These are phyloP conservation scores for Hirschioporus abietinus DNA, from an alignment of 768 basidiomycete species.

Conservation along the genomic window DNA sequence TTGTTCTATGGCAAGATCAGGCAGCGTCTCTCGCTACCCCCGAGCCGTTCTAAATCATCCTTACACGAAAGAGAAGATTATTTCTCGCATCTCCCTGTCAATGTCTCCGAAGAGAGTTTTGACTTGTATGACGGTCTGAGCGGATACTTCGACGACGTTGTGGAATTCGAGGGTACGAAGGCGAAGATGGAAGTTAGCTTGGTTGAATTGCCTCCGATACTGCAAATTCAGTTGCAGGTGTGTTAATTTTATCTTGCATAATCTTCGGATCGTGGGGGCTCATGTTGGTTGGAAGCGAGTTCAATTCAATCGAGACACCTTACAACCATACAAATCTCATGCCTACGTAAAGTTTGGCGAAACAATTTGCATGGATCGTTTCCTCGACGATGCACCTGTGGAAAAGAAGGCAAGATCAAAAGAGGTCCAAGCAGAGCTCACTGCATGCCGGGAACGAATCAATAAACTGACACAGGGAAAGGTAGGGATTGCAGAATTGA, in stretches of 20 bases:
- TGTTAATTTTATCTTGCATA: conserved; percentile 15
- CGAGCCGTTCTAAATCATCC: conserved; percentile 41
- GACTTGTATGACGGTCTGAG: conserved; percentile 94
- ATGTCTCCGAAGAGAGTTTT: conserved; percentile 82
- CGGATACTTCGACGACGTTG: conserved; percentile 83
- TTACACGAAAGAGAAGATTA: conserved; percentile 85
- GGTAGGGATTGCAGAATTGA: conserved; percentile 32
- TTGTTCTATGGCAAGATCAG: conserved; percentile 88
- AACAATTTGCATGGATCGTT: conserved; percentile 87
- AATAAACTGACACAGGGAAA: conserved; percentile 66
- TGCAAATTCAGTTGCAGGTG: conserved; percentile 96
- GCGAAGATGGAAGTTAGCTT: conserved; percentile 84
- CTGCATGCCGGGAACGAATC: conserved; percentile 58
- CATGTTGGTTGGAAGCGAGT: conserved; percentile 52
- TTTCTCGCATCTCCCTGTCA: conserved; percentile 91
- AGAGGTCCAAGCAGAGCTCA: conserved; percentile 62
- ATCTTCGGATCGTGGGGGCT: conserved; percentile 5
- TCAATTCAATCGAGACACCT: conserved; percentile 89
- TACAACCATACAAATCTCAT: conserved; percentile 93
- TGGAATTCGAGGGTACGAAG: conserved; percentile 83
- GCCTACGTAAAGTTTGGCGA: conserved; percentile 90
- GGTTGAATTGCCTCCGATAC: conserved; percentile 79
- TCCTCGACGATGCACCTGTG: conserved; percentile 70
- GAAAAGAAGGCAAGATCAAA: conserved; percentile 70
- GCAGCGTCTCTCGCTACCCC: conserved; percentile 41